Evolutionary conservation across 148 eudicot species (phyloP).

Genomic region (Arctostaphylos glauca): DNA sequence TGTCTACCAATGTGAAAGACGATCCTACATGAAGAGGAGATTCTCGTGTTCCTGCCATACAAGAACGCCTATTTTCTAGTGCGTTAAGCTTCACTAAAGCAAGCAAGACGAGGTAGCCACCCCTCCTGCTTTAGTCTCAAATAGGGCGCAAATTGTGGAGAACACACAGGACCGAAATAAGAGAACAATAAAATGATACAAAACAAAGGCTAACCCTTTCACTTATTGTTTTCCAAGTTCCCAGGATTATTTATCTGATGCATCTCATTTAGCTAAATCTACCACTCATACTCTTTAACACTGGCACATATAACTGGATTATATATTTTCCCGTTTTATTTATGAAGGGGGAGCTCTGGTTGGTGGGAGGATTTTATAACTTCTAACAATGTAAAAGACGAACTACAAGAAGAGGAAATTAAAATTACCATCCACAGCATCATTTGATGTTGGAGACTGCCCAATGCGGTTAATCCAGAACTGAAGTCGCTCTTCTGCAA

Average conservation of each 20-base stretch:
- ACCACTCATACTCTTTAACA: neutral
- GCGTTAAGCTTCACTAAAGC: too few relatives aligned
- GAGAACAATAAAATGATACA: too few relatives aligned
- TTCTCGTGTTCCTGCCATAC: too few relatives aligned
- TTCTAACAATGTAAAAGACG: neutral
- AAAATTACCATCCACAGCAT: conserved; percentile 29
- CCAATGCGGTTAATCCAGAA: conserved; percentile 27
- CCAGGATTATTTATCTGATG: neutral
- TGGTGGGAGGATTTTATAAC: neutral
- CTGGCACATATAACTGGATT: neutral
- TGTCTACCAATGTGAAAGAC: neutral
- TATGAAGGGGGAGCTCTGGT: neutral
- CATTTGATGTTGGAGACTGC: conserved; percentile 30
- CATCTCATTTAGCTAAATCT: neutral
- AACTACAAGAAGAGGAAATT: neutral
- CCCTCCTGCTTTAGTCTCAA: too few relatives aligned
- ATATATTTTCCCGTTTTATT: neutral
- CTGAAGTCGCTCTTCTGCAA: conserved; percentile 30
- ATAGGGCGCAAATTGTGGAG: too few relatives aligned
- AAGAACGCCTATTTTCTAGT: too few relatives aligned
- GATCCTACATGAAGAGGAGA: neutral
- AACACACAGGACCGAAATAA: too few relatives aligned
- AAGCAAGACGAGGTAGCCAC: too few relatives aligned
- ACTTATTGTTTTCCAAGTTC: neutral
- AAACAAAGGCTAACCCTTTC: too few relatives aligned